Evolutionary conservation across 2,329 filamentous ascomycete species (phyloP), one percentile per base, ranked within the genome.

Genomic region (Geosmithia morbida): DNA sequence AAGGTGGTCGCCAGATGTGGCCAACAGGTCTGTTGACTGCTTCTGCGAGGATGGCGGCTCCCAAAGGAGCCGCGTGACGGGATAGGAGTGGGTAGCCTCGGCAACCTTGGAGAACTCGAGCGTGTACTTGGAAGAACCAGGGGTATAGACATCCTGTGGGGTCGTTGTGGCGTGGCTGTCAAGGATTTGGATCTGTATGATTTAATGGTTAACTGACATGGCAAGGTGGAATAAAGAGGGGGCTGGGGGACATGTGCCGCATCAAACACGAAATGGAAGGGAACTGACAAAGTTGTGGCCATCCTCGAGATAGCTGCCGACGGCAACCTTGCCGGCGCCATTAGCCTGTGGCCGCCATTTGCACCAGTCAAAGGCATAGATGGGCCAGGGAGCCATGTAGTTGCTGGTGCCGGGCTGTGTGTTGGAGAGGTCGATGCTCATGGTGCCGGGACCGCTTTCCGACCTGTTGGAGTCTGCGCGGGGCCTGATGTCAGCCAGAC

Each of bases 331-430:
- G 40, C 92, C 92, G 3, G 87, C 87, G 51, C 86, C 82, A 54
- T 81, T 81, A 57, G 66, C 81, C 57, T 87, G 79, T 2, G 90
- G 81, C 16, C 85, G 80, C 90, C 92, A 98, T 66, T 98, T 98
- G 70, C 92, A 98, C 92, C 92, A 98, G 67, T 98, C 92, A 57
- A 94, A 90, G 13, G 92, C 90, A 63, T 97, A 98, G 48, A 94
- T 82, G 14, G 88, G 84, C 87, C 92, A 98, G 0, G 90, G 89
- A 4, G 90, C 88, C 52, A 94, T 68, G 60, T 96, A 95, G 62
- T 90, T 96, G 71, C 87, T 94, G 52, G 90, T 94, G 60, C 85
- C 64, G 60, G 83, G 62, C 64, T 78, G 70, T 51, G 78, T 61
- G 59, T 78, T 77, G 52, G 79, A 77, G 46, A 79, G 71, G 57